phyloP scores from a whole-genome alignment of 2,329 filamentous ascomycete species.

The Aquanectria penicillioides region DNA sequence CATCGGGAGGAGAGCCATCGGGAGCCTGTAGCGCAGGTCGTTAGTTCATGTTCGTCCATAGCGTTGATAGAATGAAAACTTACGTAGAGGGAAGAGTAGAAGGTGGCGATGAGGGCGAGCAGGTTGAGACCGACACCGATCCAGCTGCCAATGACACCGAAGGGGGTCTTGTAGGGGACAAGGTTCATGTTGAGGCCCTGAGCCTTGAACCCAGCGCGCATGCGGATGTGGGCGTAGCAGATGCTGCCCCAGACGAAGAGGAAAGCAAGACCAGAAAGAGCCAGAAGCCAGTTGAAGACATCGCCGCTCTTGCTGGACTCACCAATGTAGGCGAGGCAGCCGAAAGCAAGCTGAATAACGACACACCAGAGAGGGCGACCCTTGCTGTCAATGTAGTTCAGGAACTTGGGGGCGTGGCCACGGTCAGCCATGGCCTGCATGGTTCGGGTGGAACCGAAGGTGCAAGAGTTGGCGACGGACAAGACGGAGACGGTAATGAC shows the following conservation, averaged over 20 bases:
- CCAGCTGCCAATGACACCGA: slow-evolving; percentile 84
- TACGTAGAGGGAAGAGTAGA: slow-evolving; percentile 70
- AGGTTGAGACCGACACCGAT: slow-evolving; percentile 80
- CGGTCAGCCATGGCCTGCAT: slow-evolving; percentile 91
- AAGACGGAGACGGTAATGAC: slow-evolving; percentile 92
- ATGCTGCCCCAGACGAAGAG: slow-evolving; percentile 87
- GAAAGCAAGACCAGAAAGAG: slow-evolving; percentile 77
- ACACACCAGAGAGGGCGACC: slow-evolving; percentile 84
- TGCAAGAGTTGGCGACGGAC: slow-evolving; percentile 90
- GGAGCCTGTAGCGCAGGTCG: slow-evolving; percentile 14
- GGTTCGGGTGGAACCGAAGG: slow-evolving; percentile 92
- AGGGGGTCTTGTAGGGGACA: slow-evolving; percentile 83
- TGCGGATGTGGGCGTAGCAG: slow-evolving; percentile 89
- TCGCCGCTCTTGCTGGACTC: slow-evolving; percentile 67
- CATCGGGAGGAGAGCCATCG: slow-evolving; percentile 74
- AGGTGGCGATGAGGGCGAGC: slow-evolving; percentile 83
- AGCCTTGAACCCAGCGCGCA: slow-evolving; percentile 78
- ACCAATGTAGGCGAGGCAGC: slow-evolving; percentile 82
- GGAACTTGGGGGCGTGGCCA: slow-evolving; percentile 78
- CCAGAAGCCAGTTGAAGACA: slow-evolving; percentile 83
- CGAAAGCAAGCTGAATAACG: slow-evolving; percentile 70
- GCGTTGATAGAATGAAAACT: too few species aligned
- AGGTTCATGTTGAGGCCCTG: slow-evolving; percentile 76
- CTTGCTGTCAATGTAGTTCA: slow-evolving; percentile 84
- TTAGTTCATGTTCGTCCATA: too few species aligned